A percentile compares a stretch with the other conserved stretches of the same genome.
These are phyloP conservation scores for Misopates orontium DNA, from an alignment of 257 asterid species.

Conservation along the genomic window DNA sequence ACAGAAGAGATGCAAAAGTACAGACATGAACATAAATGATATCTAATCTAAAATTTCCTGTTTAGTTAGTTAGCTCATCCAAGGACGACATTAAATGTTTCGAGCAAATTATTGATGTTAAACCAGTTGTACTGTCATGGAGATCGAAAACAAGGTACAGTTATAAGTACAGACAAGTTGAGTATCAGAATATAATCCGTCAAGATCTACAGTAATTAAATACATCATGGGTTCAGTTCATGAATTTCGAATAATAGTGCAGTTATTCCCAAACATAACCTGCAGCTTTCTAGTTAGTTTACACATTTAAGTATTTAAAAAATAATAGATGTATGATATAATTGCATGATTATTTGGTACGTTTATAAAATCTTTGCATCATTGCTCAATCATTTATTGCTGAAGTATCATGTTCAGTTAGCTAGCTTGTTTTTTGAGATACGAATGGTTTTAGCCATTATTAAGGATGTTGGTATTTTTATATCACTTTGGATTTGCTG, in stretches of 20 bases:
- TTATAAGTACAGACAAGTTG: slow-evolving; percentile 23
- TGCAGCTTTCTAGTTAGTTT: slow-evolving; percentile 18
- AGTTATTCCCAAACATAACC: slow-evolving; percentile 28
- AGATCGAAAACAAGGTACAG: slow-evolving; percentile 23
- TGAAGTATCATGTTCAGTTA: slow-evolving; percentile 15
- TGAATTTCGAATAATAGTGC: slow-evolving; percentile 42
- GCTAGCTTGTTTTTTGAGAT: background rate
- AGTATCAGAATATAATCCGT: slow-evolving; percentile 30
- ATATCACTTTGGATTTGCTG: slow-evolving; percentile 29
- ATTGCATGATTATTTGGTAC: background rate
- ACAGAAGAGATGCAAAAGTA: slow-evolving; percentile 17
- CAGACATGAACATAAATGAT: slow-evolving; percentile 18
- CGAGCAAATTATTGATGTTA: background rate
- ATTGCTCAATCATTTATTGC: slow-evolving; percentile 31
- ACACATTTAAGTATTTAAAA: too few relatives aligned
- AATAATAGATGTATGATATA: too few relatives aligned
- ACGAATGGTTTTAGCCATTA: slow-evolving; percentile 13
- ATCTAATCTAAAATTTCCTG: background rate
- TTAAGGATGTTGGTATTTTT: background rate
- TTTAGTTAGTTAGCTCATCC: slow-evolving; percentile 18
- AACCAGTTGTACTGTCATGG: slow-evolving; percentile 33
- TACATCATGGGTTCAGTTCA: slow-evolving; percentile 35
- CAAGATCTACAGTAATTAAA: slow-evolving; percentile 18
- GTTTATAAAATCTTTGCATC: background rate
- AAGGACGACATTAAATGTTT: background rate